phyloP scores from a whole-genome alignment of 129 eudicot species.

The Pulicaria dysenterica region DNA sequence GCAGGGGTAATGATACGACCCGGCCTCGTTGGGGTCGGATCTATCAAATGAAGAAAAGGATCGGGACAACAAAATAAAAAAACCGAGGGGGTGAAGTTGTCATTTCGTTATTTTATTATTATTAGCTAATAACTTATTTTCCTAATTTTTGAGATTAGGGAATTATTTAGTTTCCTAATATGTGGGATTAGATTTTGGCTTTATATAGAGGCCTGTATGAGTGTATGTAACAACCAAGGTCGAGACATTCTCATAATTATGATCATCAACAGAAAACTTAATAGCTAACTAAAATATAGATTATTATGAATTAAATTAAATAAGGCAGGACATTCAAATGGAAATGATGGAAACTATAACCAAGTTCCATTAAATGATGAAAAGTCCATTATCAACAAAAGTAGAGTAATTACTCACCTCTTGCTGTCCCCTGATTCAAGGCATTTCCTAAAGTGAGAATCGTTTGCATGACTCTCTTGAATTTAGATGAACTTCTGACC shows the following conservation, averaged over 20 bases:
- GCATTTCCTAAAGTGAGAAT: conserved; percentile 91
- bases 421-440: conserved; percentile 93
- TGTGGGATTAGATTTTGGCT: too few relatives aligned
- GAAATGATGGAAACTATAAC: conserved; percentile 17
- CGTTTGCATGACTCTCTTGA: conserved; percentile 90
- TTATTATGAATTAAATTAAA: not conserved
- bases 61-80: too few relatives aligned
- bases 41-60: too few relatives aligned
- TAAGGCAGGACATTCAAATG: not conserved
- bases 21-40: too few relatives aligned
- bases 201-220: too few relatives aligned
- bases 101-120: too few relatives aligned
- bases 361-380: not conserved
- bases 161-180: too few relatives aligned
- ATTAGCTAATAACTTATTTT: too few relatives aligned
- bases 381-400: not conserved
- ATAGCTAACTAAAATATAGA: not conserved
- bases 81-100: too few relatives aligned
- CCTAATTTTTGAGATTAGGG: too few relatives aligned
- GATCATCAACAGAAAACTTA: not conserved
- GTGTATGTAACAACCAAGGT: conserved; percentile 1
- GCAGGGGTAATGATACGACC: too few relatives aligned
- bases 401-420: conserved; percentile 50
- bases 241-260: not conserved
- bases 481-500: conserved; percentile 78